Percentiles rank a stretch among this genome's conserved stretches.
These are phyloP conservation scores for Chalciporus sphaerocephalus DNA, from an alignment of 768 basidiomycete genomes.

Conservation along the genomic window DNA sequence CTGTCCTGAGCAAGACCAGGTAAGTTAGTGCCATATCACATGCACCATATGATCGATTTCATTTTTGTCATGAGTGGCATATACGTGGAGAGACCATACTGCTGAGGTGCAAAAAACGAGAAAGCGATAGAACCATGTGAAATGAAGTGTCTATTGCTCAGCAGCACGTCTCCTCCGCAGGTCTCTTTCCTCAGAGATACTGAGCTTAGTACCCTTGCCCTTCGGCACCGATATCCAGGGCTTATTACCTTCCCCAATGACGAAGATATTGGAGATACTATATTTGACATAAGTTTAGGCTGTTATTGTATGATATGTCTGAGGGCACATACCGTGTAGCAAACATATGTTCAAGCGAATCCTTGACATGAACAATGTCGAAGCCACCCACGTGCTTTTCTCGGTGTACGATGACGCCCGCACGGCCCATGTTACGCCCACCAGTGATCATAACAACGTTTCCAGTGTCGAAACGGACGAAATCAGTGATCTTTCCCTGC, in stretches of 20 bases:
- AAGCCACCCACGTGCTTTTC: conserved; percentile 98
- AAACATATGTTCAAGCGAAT: conserved; percentile 91
- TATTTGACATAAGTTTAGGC: background rate
- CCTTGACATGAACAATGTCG: conserved; percentile 98
- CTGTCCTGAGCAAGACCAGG: background rate
- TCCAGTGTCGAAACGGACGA: conserved; percentile 94
- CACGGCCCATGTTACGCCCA: conserved; percentile 99
- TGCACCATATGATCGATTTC: conserved; percentile 13
- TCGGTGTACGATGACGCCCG: conserved; percentile 90
- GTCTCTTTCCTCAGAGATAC: conserved; percentile 96
- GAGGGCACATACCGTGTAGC: conserved; percentile 78
- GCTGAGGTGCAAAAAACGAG: conserved; percentile 5
- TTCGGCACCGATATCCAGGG: conserved; percentile 95
- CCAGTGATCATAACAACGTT: conserved; percentile 98
- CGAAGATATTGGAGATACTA: conserved; percentile 96
- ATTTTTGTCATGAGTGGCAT: conserved; percentile 21
- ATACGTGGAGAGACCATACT: conserved; percentile 11
- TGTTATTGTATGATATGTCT: background rate
- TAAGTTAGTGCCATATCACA: conserved; percentile 9
- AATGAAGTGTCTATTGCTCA: conserved; percentile 48
- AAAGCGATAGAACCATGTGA: conserved; percentile 6
- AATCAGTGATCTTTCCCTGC: conserved; percentile 88
- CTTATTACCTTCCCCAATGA: conserved; percentile 94
- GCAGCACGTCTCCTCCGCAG: conserved; percentile 78
- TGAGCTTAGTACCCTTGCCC: conserved; percentile 97